Base-by-base conservation (phyloP, 305 asterid genomes). In the Plantago coronopus region DNA sequence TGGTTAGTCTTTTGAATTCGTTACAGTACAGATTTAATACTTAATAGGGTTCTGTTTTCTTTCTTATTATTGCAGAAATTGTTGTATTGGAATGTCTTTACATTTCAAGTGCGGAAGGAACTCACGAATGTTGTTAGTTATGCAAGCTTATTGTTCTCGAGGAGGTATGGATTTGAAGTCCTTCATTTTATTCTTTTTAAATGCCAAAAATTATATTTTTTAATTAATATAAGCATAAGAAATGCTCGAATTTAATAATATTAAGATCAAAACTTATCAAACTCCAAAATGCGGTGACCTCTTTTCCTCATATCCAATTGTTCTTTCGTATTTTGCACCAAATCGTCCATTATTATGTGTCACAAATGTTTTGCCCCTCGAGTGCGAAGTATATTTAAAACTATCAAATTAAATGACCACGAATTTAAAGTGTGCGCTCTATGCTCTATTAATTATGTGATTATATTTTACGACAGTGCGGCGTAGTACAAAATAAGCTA, bases 71-170 rank as follows among this genome's bases (percentile, higher is more conserved):
- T 17, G 38, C n/a, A 51, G 11, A 50, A 50, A 19, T 22, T n/a
- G 14, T 21, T 3, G 16, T 51, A 17, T 34, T 51, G 37, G 22
- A 13, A 21, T 51, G 19, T 17, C 12, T 17, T 51, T 29, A 5
- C 18, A 17, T 51, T 51, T 51, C 20, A 53, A 53, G 58, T 22
- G 27, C 17, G 20, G 12, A 15, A 31, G 20, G 31, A 53, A 1
- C 17, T 23, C 58, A 17, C 20, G 1, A 23, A 17, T 53, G 27
- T 31, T 17, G 31, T 23, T 23, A 15, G 42, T 53, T 25, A 53
- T 53, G 58, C 58, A 37, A 53, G 42, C 42, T 53, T 53, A 53
- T 16, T 53, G 58, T 25, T 17, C 27, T 5, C 58, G 31, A 53
- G 58, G 19, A 37, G 20, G 25, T 23, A 23, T 23, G 42, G 58